These are phyloP conservation scores for Penicillium sp. DNA, from an alignment of 2,329 filamentous ascomycete species.

Conservation along the genomic window DNA sequence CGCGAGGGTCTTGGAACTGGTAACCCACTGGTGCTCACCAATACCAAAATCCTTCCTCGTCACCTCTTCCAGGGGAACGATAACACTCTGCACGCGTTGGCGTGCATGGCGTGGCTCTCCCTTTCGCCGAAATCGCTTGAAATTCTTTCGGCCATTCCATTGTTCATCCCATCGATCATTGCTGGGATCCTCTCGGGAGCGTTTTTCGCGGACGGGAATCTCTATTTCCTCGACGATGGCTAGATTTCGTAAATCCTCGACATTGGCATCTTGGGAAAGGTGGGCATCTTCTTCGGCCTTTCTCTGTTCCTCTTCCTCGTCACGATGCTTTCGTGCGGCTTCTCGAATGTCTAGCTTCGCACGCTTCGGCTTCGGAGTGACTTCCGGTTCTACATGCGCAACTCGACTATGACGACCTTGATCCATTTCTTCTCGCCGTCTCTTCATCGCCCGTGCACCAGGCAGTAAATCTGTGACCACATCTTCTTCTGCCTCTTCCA, in stretches of 20 bases:
- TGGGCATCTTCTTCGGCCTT: conserved; percentile 55
- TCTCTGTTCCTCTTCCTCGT: conserved; percentile 55
- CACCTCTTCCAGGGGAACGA: conserved; percentile 71
- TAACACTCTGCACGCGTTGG: conserved; percentile 55
- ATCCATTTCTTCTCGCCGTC: conserved; percentile 65
- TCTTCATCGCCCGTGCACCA: conserved; percentile 74
- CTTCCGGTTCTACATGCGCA: conserved; percentile 25
- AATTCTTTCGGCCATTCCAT: conserved; percentile 96
- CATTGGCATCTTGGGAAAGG: conserved; percentile 59
- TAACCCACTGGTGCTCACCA: conserved; percentile 72
- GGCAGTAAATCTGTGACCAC: conserved; percentile 73
- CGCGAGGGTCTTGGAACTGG: conserved; percentile 31
- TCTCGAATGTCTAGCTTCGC: conserved; percentile 69
- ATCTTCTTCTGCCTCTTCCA: conserved; percentile 48
- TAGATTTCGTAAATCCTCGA: conserved; percentile 70
- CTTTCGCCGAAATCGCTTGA: conserved; percentile 72
- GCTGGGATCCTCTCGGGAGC: conserved; percentile 38
- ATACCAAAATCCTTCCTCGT: conserved; percentile 70
- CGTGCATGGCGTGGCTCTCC: conserved; percentile 35
- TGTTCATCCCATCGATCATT: conserved; percentile 74
- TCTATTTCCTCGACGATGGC: conserved; percentile 77
- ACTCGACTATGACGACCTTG: conserved; percentile 43
- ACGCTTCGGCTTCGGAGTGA: conserved; percentile 47
- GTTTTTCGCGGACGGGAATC: conserved; percentile 45
- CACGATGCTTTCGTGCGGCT: conserved; percentile 55